These are phyloP conservation scores for Lignosus rhinocerotis DNA, from an alignment of 1,284 basidiomycete genomes.

Conservation along the genomic window DNA sequence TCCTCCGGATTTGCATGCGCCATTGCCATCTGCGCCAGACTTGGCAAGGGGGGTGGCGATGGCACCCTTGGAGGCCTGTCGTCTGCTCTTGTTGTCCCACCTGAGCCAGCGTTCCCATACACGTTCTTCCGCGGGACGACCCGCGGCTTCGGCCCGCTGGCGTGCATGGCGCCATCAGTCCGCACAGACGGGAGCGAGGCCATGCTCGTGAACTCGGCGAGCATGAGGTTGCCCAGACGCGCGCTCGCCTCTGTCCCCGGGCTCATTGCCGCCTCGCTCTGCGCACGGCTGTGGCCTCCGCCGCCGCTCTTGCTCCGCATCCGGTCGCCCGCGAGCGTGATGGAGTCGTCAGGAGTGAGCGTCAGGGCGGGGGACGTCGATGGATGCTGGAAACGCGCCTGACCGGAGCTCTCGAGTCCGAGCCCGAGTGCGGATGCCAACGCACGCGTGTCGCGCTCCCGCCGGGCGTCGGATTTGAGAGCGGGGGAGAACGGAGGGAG, in stretches of 20 bases:
- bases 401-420: conserved; percentile 41
- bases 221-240: conserved; percentile 59
- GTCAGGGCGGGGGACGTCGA: conserved; percentile 49
- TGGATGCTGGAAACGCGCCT: conserved; percentile 33
- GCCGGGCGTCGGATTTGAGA: conserved; percentile 44
- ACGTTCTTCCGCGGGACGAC: conserved; percentile 25
- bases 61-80: conserved; percentile 76
- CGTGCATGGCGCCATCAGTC: conserved; percentile 26
- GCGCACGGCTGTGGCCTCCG: conserved; percentile 16
- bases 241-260: conserved; percentile 43
- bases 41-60: conserved; percentile 72
- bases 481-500: conserved; percentile 34
- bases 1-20: conserved; percentile 59
- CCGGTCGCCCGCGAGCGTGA: conserved; percentile 54
- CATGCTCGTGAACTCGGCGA: conserved; percentile 49
- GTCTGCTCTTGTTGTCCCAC: conserved; percentile 33
- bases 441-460: conserved; percentile 52
- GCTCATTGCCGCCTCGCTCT: conserved; percentile 28
- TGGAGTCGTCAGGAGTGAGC: conserved; percentile 69
- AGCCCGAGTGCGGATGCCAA: conserved; percentile 57
- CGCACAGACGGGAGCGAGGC: conserved; percentile 31
- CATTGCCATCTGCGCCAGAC: conserved; percentile 74
- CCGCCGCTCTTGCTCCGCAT: conserved; percentile 12
- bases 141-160: conserved; percentile 17
- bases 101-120: background rate